Percentiles rank a stretch among this genome's conserved stretches.
phyloP scores from a whole-genome alignment of 805 yeast species.

The Kodamaea kaohsiungensis region DNA sequence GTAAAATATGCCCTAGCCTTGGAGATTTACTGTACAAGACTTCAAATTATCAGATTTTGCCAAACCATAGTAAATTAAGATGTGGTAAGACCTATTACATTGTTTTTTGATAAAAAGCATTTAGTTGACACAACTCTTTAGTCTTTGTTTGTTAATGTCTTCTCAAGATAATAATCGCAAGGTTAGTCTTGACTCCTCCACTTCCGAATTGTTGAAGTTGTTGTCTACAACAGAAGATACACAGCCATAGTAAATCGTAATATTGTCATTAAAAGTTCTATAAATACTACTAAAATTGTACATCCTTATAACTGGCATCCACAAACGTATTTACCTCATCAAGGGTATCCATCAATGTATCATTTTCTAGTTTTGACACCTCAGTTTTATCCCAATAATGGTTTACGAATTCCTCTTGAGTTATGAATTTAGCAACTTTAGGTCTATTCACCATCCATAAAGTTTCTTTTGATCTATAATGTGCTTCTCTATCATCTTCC shows the following conservation, averaged over 20 bases:
- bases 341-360: conserved; percentile 44
- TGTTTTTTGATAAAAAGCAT: too few species aligned
- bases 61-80: too few species aligned
- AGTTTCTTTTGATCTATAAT: conserved; percentile 79
- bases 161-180: neutral
- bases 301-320: conserved; percentile 51
- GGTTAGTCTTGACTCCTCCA: neutral
- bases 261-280: conserved; percentile 3
- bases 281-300: conserved; percentile 28
- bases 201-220: conserved; percentile 54
- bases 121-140: too few species aligned
- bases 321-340: conserved; percentile 58
- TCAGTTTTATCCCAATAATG: conserved; percentile 54
- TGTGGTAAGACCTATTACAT: too few species aligned
- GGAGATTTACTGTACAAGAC: too few species aligned
- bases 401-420: conserved; percentile 37
- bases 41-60: too few species aligned
- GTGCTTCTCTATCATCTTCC: conserved; percentile 92
- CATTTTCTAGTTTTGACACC: conserved; percentile 47
- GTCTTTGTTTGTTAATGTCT: neutral
- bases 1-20: neutral
- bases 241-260: neutral
- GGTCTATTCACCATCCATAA: conserved; percentile 69
- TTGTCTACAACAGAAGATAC: conserved; percentile 30
- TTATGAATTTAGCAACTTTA: conserved; percentile 31